These are phyloP conservation scores for Macaranga tanarius DNA, from an alignment of 441 rosid genomes.

Conservation along the genomic window DNA sequence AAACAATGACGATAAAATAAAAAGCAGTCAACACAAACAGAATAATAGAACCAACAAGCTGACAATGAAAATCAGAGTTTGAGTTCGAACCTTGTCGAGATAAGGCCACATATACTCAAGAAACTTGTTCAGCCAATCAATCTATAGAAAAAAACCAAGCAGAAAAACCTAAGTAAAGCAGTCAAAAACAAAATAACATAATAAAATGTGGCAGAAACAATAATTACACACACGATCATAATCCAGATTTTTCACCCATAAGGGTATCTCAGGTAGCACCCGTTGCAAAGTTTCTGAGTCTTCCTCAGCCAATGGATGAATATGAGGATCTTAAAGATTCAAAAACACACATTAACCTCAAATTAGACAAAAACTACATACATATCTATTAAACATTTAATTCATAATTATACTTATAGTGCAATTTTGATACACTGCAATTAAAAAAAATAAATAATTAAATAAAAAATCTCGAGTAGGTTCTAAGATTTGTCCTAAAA, in stretches of 20 bases:
- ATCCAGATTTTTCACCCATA: constrained; percentile 92
- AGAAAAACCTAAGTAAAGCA: constrained; percentile 8
- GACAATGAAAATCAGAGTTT: constrained; percentile 1
- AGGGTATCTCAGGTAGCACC: constrained; percentile 93
- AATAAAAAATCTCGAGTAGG: too few species aligned
- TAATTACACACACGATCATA: constrained; percentile 71
- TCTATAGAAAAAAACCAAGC: constrained; percentile 41
- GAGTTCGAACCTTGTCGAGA: constrained; percentile 76
- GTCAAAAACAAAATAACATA: constrained; percentile 11
- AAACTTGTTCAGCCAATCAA: constrained; percentile 92
- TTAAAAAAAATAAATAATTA: not conserved
- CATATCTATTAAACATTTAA: too few species aligned
- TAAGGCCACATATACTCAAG: constrained; percentile 87
- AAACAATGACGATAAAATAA: not conserved
- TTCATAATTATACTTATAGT: too few species aligned
- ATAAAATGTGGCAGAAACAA: not conserved
- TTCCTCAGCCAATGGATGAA: constrained; percentile 67
- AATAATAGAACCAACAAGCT: constrained; percentile 19
- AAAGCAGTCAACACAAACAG: constrained; percentile 13
- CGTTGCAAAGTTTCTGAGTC: constrained; percentile 70
- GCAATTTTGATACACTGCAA: too few species aligned
- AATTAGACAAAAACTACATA: too few species aligned
- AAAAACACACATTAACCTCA: not conserved
- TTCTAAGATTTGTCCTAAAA: too few species aligned
- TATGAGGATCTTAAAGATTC: constrained; percentile 59